phyloP scores from a whole-genome alignment of 2,329 filamentous ascomycete genomes.

The Onygenales sp. region DNA sequence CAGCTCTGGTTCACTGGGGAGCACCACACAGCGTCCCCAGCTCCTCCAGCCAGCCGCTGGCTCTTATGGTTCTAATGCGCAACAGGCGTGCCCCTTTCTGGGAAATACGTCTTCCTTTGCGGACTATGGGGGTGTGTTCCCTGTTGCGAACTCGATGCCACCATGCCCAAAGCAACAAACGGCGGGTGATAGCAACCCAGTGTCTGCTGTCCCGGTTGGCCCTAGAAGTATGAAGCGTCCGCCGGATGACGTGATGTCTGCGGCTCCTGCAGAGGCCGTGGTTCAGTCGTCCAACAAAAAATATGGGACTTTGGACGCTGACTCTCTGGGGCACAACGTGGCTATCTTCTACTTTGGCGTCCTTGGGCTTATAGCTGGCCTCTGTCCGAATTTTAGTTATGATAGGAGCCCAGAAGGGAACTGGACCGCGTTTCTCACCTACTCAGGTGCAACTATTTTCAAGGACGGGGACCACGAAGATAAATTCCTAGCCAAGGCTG shows the following conservation, averaged over 20 bases:
- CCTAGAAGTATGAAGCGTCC: background rate
- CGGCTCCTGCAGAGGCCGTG: background rate
- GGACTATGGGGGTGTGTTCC: too few species aligned
- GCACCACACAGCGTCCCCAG: too few species aligned
- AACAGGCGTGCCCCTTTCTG: too few species aligned
- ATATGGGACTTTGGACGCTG: conserved; percentile 8
- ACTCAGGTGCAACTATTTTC: conserved; percentile 21
- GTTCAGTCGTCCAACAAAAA: background rate
- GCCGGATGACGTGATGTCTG: background rate
- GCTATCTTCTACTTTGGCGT: conserved; percentile 25
- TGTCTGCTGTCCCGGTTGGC: too few species aligned
- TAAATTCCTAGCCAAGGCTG: conserved; percentile 15
- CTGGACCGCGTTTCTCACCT: conserved; percentile 20
- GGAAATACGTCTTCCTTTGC: too few species aligned
- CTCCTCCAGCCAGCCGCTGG: too few species aligned
- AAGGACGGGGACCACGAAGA: conserved; percentile 7
- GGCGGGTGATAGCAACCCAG: background rate
- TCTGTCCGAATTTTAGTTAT: conserved; percentile 19
- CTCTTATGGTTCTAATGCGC: too few species aligned
- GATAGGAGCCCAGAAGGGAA: conserved; percentile 9
- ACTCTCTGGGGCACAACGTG: conserved; percentile 10
- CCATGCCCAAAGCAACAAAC: too few species aligned
- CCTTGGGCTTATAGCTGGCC: conserved; percentile 16
- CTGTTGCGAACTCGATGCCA: too few species aligned
- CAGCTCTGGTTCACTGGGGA: too few species aligned